A percentile compares a stretch with the other conserved stretches of the same genome.
Evolutionary conservation across 306 rosid genomes (phyloP).

Genomic region (Oemleria cerasiformis): DNA sequence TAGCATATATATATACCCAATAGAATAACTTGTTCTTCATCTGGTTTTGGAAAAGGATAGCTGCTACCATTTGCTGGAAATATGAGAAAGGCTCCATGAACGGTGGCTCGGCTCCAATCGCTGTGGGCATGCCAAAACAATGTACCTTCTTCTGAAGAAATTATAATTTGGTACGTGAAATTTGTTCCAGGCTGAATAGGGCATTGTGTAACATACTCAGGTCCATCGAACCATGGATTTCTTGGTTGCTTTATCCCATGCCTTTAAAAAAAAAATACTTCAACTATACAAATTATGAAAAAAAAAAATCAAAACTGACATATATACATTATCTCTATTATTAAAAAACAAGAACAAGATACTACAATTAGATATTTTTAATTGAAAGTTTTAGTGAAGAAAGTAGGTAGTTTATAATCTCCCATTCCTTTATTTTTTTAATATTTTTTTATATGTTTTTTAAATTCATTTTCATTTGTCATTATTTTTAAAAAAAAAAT

Average conservation of each 20-base stretch:
- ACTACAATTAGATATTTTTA: too few species aligned
- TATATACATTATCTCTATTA: too few species aligned
- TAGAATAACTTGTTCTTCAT: constrained; percentile 22
- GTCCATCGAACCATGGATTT: constrained; percentile 74
- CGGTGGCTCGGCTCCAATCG: constrained; percentile 50
- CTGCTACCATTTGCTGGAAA: constrained; percentile 36
- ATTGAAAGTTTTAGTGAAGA: too few species aligned
- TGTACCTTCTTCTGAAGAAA: constrained; percentile 58
- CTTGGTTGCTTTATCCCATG: constrained; percentile 61
- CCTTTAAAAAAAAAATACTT: constrained; percentile 32
- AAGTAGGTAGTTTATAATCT: too few species aligned
- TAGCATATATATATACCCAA: constrained; percentile 12
- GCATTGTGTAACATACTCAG: constrained; percentile 58
- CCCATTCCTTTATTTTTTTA: too few species aligned
- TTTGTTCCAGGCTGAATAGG: constrained; percentile 43
- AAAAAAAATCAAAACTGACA: neutral
- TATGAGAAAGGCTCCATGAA: constrained; percentile 54
- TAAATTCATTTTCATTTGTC: too few species aligned
- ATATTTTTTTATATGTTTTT: too few species aligned
- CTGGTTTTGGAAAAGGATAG: constrained; percentile 56
- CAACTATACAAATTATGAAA: neutral
- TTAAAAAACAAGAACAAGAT: too few species aligned
- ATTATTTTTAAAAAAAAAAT: too few species aligned
- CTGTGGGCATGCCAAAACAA: constrained; percentile 73
- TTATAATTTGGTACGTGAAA: constrained; percentile 40